A percentile compares a stretch with the other conserved stretches of the same genome.
Evolutionary conservation across 1,284 basidiomycete genomes (phyloP).

Genomic region (Somion occarium): DNA sequence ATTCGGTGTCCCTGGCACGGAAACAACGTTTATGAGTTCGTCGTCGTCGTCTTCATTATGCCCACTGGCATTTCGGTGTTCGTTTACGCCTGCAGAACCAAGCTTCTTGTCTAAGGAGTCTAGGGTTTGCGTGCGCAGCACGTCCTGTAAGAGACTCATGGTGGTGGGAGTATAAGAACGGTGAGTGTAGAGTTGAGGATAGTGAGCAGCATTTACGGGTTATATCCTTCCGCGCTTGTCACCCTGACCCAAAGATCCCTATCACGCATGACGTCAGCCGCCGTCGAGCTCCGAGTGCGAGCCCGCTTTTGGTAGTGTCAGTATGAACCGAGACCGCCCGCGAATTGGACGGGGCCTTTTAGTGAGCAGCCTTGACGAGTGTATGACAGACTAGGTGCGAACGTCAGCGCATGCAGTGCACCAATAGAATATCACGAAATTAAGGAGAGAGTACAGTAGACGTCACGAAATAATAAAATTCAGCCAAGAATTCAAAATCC

Average conservation of each 20-base stretch:
- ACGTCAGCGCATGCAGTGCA: too few relatives aligned
- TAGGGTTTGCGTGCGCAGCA: conserved; percentile 56
- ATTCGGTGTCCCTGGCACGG: conserved; percentile 63
- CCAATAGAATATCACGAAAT: too few relatives aligned
- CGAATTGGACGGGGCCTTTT: not conserved
- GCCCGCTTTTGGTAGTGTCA: not conserved
- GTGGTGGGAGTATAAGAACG: conserved; percentile 16
- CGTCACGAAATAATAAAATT: not conserved
- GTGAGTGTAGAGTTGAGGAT: not conserved
- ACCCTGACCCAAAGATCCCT: not conserved
- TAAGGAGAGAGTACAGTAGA: too few relatives aligned
- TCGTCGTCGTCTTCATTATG: conserved; percentile 56
- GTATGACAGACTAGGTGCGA: too few relatives aligned
- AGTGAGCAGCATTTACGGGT: not conserved
- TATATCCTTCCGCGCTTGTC: not conserved
- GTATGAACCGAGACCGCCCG: not conserved
- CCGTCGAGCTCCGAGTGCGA: not conserved
- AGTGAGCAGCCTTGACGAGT: not conserved
- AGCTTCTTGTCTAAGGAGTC: conserved; percentile 43
- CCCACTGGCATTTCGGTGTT: conserved; percentile 32
- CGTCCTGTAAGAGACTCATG: conserved; percentile 73
- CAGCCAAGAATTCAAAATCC: not conserved
- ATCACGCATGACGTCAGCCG: not conserved
- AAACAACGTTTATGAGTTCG: conserved; percentile 71
- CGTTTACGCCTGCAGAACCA: conserved; percentile 21